Evolutionary conservation across 495 filamentous ascomycete genomes (phyloP), one percentile per base, ranked within the genome.

Genomic region (Penicillium macrosclerotiorum): DNA sequence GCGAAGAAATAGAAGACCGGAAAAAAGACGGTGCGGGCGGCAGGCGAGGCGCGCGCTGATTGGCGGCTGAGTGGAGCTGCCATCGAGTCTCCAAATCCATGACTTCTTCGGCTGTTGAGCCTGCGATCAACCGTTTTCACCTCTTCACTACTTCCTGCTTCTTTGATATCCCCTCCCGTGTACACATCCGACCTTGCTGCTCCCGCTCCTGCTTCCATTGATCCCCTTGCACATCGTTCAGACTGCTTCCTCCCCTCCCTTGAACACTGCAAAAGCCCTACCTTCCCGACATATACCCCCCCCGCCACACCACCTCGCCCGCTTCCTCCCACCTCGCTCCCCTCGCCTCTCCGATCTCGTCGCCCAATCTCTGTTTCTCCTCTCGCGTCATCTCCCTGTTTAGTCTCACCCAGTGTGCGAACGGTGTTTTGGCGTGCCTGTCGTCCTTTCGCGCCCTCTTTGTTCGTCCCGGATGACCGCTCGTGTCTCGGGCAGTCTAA

Each of bases 401-500:
- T 25, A 14, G 47, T 37, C 20, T 19, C 4, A 49, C 20, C 17
- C 4, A 49, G 23, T 37, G 31, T 36, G 37, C 35, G 36, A 31
- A 29, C 35, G 45, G 51, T 42, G 42, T 55, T 33, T 25, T 49
- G 38, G 46, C 45, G 51, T 52, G 42, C 61, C 53, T 52, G 53
- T 51, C 44, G 45, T 37, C 37, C n/a, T n/a, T 58, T 54, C 48
- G 27, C 34, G 42, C 24, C 50, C 49, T 32, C 33, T 58, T 54
- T 43, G 48, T 49, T 45, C 57, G 54, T 52, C 47, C 55, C 65
- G 62, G 59, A 68, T 69, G 63, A 71, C 63, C 69, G 66, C 62
- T 68, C 61, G 53, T 58, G 64, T 64, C 63, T 56, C 58, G 63
- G 63, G 60, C 65, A 59, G 60, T 62, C 60, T 58, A 54, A 63